These are phyloP conservation scores for Metschnikowia colocasiae DNA, from an alignment of 805 yeast species.

Conservation along the genomic window DNA sequence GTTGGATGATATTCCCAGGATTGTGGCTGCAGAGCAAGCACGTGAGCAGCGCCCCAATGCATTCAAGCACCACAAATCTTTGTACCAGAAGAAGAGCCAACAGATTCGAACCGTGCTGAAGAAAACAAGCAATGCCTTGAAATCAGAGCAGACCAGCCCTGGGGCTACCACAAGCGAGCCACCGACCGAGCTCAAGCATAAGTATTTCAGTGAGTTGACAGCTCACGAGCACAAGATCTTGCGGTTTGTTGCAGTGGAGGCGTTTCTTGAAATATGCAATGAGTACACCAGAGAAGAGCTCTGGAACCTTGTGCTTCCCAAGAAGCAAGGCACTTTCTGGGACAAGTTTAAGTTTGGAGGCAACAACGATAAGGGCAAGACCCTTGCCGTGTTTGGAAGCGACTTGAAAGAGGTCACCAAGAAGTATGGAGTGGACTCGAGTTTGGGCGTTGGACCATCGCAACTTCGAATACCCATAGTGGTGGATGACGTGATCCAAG, in stretches of 20 bases:
- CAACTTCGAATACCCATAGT: slow-evolving; percentile 78
- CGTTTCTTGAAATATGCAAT: slow-evolving; percentile 35
- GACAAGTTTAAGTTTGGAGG: slow-evolving; percentile 45
- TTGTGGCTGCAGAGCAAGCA: slow-evolving; percentile 96
- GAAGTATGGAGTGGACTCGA: slow-evolving; percentile 77
- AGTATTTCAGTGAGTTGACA: slow-evolving; percentile 63
- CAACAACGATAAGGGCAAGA: slow-evolving; percentile 24
- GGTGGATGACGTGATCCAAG: slow-evolving; percentile 79
- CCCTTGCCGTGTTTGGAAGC: slow-evolving; percentile 63
- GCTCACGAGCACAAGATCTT: slow-evolving; percentile 55
- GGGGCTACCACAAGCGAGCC: background rate
- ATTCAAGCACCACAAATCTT: slow-evolving; percentile 67
- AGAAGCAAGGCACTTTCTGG: slow-evolving; percentile 49
- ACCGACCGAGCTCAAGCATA: slow-evolving; percentile 13
- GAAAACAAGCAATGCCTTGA: slow-evolving; percentile 7
- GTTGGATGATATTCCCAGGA: slow-evolving; percentile 92
- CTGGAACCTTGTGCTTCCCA: slow-evolving; percentile 39
- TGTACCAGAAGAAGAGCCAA: slow-evolving; percentile 32
- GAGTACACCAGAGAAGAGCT: slow-evolving; percentile 34
- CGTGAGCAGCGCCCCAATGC: slow-evolving; percentile 91
- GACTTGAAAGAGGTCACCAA: slow-evolving; percentile 67
- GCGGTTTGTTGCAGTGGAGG: slow-evolving; percentile 57
- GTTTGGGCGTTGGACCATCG: slow-evolving; percentile 78
- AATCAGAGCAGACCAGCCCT: slow-evolving; percentile 10
- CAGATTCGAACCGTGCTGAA: slow-evolving; percentile 21